Evolutionary conservation across 768 basidiomycete genomes (phyloP).

Genomic region (Rubroboletus pulcherrimus): DNA sequence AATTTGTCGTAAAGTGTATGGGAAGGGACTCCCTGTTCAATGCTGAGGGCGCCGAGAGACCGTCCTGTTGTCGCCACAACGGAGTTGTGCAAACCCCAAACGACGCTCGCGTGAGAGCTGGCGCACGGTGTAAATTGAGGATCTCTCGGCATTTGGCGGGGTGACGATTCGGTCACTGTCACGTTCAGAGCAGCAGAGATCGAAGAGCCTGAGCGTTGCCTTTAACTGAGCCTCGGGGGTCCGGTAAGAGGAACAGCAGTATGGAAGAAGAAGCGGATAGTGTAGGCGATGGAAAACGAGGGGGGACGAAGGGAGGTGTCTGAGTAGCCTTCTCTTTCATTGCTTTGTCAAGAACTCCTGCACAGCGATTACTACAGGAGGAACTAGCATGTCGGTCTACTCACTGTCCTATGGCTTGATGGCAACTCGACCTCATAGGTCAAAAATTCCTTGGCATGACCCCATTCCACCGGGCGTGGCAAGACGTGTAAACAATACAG

Average conservation of each 20-base stretch:
- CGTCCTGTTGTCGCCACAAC: constrained; percentile 15
- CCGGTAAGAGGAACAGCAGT: constrained; percentile 53
- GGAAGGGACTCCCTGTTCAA: constrained; percentile 46
- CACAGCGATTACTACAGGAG: constrained; percentile 5
- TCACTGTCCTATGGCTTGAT: constrained; percentile 48
- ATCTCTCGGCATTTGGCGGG: constrained; percentile 5
- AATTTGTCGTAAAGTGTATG: constrained; percentile 46
- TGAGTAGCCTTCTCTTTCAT: constrained; percentile 25
- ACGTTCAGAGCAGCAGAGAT: constrained; percentile 24
- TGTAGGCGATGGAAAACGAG: constrained; percentile 43
- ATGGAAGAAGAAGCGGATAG: constrained; percentile 56
- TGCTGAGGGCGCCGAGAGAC: constrained; percentile 30
- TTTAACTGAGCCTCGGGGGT: constrained; percentile 13
- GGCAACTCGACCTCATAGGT: constrained; percentile 67
- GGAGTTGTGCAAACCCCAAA: constrained; percentile 9
- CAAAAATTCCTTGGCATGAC: constrained; percentile 73
- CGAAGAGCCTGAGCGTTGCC: constrained; percentile 17
- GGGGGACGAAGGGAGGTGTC: constrained; percentile 21
- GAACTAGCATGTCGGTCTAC: constrained; percentile 6
- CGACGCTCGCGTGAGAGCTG: constrained; percentile 13
- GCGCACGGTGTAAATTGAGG: constrained; percentile 7
- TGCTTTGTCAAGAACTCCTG: constrained; percentile 35
- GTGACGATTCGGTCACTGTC: constrained; percentile 23
- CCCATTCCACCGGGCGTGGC: constrained; percentile 74
- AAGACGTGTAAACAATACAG: constrained; percentile 72